phyloP scores from a whole-genome alignment of 176 grass and related monocot genomes.

The Phoenix dactylifera region DNA sequence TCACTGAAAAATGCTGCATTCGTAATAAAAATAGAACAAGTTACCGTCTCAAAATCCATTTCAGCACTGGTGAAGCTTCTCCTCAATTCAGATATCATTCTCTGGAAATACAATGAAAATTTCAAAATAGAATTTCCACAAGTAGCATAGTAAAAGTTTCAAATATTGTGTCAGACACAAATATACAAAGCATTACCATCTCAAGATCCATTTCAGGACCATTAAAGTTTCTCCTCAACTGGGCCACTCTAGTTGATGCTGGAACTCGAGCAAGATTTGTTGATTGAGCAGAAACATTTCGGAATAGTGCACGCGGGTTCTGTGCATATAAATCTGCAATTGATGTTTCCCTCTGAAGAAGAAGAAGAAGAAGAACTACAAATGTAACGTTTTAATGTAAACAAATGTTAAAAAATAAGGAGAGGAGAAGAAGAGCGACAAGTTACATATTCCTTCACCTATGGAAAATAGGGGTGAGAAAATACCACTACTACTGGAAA shows the following conservation, averaged over 20 bases:
- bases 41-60: conserved; percentile 75
- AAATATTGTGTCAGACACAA: conserved; percentile 5
- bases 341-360: conserved; percentile 40
- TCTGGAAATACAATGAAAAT: conserved; percentile 33
- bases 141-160: not conserved
- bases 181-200: conserved; percentile 35
- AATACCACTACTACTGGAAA: too few relatives aligned
- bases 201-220: conserved; percentile 35
- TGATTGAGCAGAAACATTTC: conserved; percentile 25
- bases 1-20: not conserved
- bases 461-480: too few relatives aligned
- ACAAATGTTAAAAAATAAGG: conserved; percentile 13
- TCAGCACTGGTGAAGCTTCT: conserved; percentile 29
- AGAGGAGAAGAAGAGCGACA: too few relatives aligned
- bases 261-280: conserved; percentile 15
- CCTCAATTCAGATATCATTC: conserved; percentile 51
- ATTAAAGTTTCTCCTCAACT: conserved; percentile 31
- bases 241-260: conserved; percentile 27
- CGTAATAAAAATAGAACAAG: conserved; percentile 7
- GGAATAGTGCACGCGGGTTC: conserved; percentile 17
- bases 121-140: conserved; percentile 11
- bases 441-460: too few relatives aligned
- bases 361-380: not conserved
- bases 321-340: conserved; percentile 56
- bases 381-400: conserved; percentile 5